Evolutionary conservation across 768 basidiomycete genomes (phyloP).

Genomic region (Tylopilus balloui): DNA sequence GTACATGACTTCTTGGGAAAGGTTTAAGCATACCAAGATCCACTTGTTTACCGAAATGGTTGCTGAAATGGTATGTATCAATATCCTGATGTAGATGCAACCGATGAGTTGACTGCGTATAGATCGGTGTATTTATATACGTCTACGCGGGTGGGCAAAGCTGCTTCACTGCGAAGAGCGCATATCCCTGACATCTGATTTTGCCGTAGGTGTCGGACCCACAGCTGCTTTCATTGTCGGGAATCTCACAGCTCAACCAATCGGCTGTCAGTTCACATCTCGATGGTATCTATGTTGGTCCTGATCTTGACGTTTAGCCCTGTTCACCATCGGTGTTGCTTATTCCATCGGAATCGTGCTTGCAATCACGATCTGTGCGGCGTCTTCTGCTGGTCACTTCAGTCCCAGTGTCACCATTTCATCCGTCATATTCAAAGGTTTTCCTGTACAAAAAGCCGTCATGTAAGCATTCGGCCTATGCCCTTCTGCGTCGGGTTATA

Average conservation of each 20-base stretch:
- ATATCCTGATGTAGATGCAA: not conserved
- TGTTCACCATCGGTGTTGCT: slow-evolving; percentile 53
- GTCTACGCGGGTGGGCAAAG: slow-evolving; percentile 43
- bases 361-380: slow-evolving; percentile 47
- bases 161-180: not conserved
- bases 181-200: not conserved
- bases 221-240: slow-evolving; percentile 49
- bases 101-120: slow-evolving; percentile 5
- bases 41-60: slow-evolving; percentile 57
- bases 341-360: slow-evolving; percentile 60
- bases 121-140: slow-evolving; percentile 63
- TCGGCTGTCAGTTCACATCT: slow-evolving; percentile 44
- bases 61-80: slow-evolving; percentile 49
- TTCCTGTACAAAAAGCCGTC: slow-evolving; percentile 48
- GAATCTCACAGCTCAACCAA: slow-evolving; percentile 36
- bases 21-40: slow-evolving; percentile 38
- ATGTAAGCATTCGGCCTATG: slow-evolving; percentile 39
- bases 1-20: slow-evolving; percentile 49
- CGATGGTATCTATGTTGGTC: not conserved
- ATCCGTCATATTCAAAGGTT: slow-evolving; percentile 48
- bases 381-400: slow-evolving; percentile 62
- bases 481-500: slow-evolving; percentile 3
- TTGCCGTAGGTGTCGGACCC: slow-evolving; percentile 47
- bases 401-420: slow-evolving; percentile 59
- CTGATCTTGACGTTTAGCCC: slow-evolving; percentile 32